These are phyloP conservation scores for Eimeria praecox DNA, from an alignment of 169 alveolate species.

Conservation along the genomic window DNA sequence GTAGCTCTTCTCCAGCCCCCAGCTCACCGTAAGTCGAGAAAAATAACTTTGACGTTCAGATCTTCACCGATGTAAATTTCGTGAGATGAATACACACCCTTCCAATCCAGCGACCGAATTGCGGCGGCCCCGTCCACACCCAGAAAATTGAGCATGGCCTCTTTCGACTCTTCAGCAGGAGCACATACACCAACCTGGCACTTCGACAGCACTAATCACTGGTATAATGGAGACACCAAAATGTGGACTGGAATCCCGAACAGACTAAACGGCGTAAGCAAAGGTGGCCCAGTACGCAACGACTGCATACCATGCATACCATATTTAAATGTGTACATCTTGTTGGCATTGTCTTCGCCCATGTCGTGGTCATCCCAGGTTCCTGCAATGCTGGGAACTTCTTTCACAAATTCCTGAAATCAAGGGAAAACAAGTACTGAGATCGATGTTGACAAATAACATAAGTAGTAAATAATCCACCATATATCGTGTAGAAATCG, in stretches of 20 bases:
- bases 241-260: neutral
- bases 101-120: slow-evolving; percentile 71
- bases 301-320: slow-evolving; percentile 71
- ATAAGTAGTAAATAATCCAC: neutral
- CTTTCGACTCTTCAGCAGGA: slow-evolving; percentile 46
- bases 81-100: slow-evolving; percentile 71
- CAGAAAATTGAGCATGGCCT: slow-evolving; percentile 60
- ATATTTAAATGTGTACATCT: slow-evolving; percentile 50
- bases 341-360: slow-evolving; percentile 80
- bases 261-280: neutral
- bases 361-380: slow-evolving; percentile 81
- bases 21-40: slow-evolving; percentile 56
- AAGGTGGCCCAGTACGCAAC: neutral
- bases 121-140: slow-evolving; percentile 57
- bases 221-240: neutral
- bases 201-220: neutral
- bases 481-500: neutral
- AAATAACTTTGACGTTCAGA: slow-evolving; percentile 46
- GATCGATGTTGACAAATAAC: neutral
- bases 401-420: slow-evolving; percentile 31
- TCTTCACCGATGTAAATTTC: slow-evolving; percentile 43
- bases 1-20: neutral
- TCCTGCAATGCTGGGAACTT: slow-evolving; percentile 62
- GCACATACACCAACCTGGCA: neutral
- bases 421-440: slow-evolving; percentile 5